These are phyloP conservation scores for Zymoseptoria tritici DNA, from an alignment of 2,329 filamentous ascomycete genomes.

Conservation along the genomic window DNA sequence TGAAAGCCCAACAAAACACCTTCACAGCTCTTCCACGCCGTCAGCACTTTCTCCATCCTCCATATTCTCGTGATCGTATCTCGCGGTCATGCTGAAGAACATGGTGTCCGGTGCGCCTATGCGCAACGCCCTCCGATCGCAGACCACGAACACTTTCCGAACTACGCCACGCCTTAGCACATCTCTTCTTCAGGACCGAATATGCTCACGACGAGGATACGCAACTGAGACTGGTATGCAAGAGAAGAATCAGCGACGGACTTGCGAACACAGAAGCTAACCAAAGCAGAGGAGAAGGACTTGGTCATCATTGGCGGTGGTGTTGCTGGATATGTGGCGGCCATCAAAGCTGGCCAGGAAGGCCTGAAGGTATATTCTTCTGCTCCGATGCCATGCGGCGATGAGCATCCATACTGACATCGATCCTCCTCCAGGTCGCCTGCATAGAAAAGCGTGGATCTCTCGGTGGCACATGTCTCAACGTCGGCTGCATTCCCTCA, in stretches of 20 bases:
- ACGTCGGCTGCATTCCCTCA: constrained; percentile 98
- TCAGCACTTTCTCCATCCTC: background rate
- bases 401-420: constrained; percentile 5
- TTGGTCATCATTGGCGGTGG: constrained; percentile 96
- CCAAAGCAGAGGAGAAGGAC: constrained; percentile 74
- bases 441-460: constrained; percentile 98
- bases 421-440: constrained; percentile 56
- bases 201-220: constrained; percentile 50
- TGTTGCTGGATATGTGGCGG: constrained; percentile 96
- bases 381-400: constrained; percentile 5
- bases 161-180: constrained; percentile 26
- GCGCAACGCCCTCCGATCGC: constrained; percentile 18
- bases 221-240: constrained; percentile 46
- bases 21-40: background rate
- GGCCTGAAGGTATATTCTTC: constrained; percentile 70
- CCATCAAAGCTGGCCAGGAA: constrained; percentile 97
- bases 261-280: constrained; percentile 25
- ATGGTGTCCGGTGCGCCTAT: constrained; percentile 17
- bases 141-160: constrained; percentile 10
- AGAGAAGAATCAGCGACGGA: background rate
- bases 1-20: background rate
- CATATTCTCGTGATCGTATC: background rate
- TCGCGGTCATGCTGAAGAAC: constrained; percentile 20
- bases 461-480: constrained; percentile 93
- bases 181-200: constrained; percentile 43